phyloP scores from a whole-genome alignment of 176 grass and related monocot genomes.

The Stipa capillata region DNA sequence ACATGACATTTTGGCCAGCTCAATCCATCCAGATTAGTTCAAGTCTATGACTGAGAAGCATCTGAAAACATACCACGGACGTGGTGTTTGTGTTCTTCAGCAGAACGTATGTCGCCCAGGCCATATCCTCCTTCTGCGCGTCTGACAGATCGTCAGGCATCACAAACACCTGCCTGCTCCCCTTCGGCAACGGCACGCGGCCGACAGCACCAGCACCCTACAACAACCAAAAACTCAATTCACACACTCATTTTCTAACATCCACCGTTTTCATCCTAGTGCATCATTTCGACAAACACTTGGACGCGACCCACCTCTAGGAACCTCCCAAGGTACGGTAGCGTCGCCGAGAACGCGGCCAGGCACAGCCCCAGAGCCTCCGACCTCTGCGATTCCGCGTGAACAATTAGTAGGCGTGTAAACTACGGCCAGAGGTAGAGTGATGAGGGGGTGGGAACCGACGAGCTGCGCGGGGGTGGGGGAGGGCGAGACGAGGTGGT shows the following conservation, averaged over 20 bases:
- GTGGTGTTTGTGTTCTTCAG: constrained; percentile 81
- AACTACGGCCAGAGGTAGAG: background rate
- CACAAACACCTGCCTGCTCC: constrained; percentile 63
- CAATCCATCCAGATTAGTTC: background rate
- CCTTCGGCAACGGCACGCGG: constrained; percentile 54
- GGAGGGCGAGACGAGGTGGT: constrained; percentile 64
- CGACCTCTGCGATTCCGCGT: constrained; percentile 50
- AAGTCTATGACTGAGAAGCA: background rate
- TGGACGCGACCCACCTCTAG: constrained; percentile 44
- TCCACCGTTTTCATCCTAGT: background rate
- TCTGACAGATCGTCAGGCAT: constrained; percentile 54
- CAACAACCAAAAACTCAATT: constrained; percentile 7
- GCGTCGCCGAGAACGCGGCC: constrained; percentile 68
- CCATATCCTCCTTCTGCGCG: constrained; percentile 60
- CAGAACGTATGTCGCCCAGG: constrained; percentile 78
- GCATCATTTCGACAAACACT: background rate
- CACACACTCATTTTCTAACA: background rate
- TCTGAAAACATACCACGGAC: constrained; percentile 55
- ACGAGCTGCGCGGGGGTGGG: constrained; percentile 70
- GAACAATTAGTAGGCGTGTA: background rate
- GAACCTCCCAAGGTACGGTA: constrained; percentile 83
- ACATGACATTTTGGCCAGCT: background rate
- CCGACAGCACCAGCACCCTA: constrained; percentile 64
- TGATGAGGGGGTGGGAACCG: background rate
- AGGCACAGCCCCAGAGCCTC: constrained; percentile 67